Conservation (phyloP, 2,329 filamentous ascomycete genomes). For the Escovopsis weberi region DNA sequence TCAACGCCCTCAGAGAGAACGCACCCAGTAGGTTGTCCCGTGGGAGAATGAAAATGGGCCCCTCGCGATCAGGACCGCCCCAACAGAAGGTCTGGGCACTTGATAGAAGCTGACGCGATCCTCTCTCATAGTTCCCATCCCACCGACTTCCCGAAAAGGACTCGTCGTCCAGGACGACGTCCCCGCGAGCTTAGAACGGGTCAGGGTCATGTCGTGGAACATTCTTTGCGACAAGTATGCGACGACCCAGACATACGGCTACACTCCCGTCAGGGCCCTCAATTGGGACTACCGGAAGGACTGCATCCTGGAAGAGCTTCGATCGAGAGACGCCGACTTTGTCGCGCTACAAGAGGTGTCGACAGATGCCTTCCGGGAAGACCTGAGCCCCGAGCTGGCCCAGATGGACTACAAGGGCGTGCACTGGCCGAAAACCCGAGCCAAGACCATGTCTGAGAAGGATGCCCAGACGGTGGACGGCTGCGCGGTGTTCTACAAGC, state of each 20-base stretch:
- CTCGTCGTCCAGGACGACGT: slow-evolving; percentile 62
- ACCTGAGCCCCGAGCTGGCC: slow-evolving; percentile 74
- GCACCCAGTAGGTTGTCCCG: slow-evolving; percentile 54
- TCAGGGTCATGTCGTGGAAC: slow-evolving; percentile 88
- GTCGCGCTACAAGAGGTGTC: slow-evolving; percentile 91
- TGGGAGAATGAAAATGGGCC: not conserved
- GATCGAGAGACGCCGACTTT: slow-evolving; percentile 69
- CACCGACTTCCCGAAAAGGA: slow-evolving; percentile 62
- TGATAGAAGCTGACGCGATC: slow-evolving; percentile 10
- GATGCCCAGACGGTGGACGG: slow-evolving; percentile 86
- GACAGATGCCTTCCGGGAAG: slow-evolving; percentile 80
- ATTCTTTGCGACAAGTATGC: slow-evolving; percentile 91
- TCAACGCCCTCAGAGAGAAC: slow-evolving; percentile 69
- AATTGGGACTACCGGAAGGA: slow-evolving; percentile 78
- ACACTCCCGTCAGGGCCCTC: slow-evolving; percentile 69
- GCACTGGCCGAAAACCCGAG: slow-evolving; percentile 80
- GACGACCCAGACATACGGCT: slow-evolving; percentile 73
- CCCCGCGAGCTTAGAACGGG: slow-evolving; percentile 45
- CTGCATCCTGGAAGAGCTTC: slow-evolving; percentile 71
- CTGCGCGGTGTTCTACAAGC: slow-evolving; percentile 93
- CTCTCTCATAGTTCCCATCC: slow-evolving; percentile 48
- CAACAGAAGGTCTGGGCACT: not conserved
- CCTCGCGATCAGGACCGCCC: too few species aligned
- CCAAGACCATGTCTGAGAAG: slow-evolving; percentile 81
- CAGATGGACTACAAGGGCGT: slow-evolving; percentile 86